These are phyloP conservation scores for Coemansia furcata DNA, from an alignment of 192 early-diverging fungal genomes.

Conservation along the genomic window DNA sequence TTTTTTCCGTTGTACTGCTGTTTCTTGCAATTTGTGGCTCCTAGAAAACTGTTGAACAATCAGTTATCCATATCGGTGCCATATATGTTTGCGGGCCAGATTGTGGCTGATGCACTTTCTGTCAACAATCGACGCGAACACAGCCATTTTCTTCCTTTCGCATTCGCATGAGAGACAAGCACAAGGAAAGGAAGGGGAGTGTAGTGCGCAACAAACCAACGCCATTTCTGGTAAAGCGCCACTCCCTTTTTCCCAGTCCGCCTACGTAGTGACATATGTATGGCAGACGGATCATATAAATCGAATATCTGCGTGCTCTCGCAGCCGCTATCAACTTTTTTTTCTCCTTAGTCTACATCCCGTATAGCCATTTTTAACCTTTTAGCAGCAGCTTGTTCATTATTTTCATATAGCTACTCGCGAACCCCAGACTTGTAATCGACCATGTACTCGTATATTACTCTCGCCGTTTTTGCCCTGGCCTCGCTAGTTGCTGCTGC, in stretches of 20 bases:
- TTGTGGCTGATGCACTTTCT: neutral
- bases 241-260: neutral
- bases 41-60: neutral
- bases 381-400: neutral
- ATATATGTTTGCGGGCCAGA: neutral
- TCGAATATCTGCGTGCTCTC: neutral
- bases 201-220: neutral
- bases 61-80: neutral
- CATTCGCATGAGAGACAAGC: neutral
- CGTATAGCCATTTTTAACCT: neutral
- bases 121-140: neutral
- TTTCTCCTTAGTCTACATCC: neutral
- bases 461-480: constrained; percentile 3
- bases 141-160: neutral
- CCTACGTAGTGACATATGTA: neutral
- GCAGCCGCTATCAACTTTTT: neutral
- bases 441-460: constrained; percentile 1
- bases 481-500: constrained; percentile 8
- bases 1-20: neutral
- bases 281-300: neutral
- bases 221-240: neutral
- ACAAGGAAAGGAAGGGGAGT: neutral
- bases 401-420: neutral
- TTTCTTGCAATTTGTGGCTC: neutral
- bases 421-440: neutral